These are phyloP conservation scores for Yarrowia sp. DNA, from an alignment of 805 yeast genomes.

Conservation along the genomic window DNA sequence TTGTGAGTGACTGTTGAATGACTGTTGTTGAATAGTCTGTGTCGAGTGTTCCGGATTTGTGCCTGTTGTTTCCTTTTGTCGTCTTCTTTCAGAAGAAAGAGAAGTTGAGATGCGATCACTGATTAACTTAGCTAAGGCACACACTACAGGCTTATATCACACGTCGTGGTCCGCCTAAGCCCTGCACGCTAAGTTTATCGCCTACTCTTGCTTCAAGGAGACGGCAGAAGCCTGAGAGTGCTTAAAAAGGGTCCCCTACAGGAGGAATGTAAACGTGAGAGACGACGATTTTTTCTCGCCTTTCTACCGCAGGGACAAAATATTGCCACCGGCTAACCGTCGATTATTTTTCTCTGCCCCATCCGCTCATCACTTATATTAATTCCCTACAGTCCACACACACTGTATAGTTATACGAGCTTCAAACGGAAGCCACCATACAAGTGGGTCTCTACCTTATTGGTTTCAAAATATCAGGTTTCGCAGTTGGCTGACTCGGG, in stretches of 20 bases:
- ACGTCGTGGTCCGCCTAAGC: not conserved
- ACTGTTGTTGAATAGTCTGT: not conserved
- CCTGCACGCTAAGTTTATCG: slow-evolving; percentile 34
- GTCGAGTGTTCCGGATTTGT: not conserved
- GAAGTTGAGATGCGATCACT: too few relatives aligned
- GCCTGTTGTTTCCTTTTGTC: too few relatives aligned
- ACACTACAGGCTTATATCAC: slow-evolving; percentile 23
- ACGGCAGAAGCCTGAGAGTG: not conserved
- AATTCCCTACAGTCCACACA: slow-evolving; percentile 1
- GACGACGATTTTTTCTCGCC: not conserved
- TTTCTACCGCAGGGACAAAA: not conserved
- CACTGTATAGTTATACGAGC: slow-evolving; percentile 22
- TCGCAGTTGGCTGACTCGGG: not conserved
- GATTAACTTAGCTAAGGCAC: slow-evolving; percentile 15
- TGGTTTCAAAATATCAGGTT: too few relatives aligned
- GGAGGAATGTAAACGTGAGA: not conserved
- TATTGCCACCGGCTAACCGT: too few relatives aligned
- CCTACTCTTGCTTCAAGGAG: slow-evolving; percentile 37
- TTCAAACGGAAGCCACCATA: not conserved
- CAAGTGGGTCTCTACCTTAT: not conserved
- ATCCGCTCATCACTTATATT: too few relatives aligned
- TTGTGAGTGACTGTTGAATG: slow-evolving; percentile 9
- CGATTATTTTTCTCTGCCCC: not conserved
- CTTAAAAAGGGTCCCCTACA: too few relatives aligned
- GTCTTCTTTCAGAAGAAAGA: too few relatives aligned